A percentile compares a stretch with the other conserved stretches of the same genome.
phyloP scores from a whole-genome alignment of 345 rosid genomes.

The Erucastrum elatum region DNA sequence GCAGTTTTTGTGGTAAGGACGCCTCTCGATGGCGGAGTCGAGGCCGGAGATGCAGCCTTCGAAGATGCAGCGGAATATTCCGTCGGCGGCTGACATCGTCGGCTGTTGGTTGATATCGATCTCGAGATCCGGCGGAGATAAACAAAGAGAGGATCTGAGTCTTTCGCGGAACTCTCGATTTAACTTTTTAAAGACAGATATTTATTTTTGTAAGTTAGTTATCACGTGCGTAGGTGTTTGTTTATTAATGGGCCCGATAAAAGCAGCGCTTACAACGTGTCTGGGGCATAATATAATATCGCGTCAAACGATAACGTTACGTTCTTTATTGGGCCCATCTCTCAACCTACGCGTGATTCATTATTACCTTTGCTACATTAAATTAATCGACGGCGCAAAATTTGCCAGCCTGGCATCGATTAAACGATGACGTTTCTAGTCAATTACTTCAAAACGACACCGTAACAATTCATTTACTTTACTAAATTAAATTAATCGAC shows the following conservation, averaged over 20 bases:
- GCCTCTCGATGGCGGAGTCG: slow-evolving; percentile 54
- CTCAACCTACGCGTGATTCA: background rate
- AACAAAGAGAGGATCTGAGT: slow-evolving; percentile 11
- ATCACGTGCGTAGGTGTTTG: background rate
- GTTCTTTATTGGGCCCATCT: background rate
- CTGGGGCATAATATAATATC: background rate
- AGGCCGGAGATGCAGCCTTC: slow-evolving; percentile 62
- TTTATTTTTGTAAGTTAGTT: background rate
- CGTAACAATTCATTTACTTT: background rate
- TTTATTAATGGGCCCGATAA: background rate
- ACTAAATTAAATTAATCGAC: background rate
- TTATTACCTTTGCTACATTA: background rate
- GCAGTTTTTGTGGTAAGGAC: slow-evolving; percentile 78
- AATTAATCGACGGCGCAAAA: background rate
- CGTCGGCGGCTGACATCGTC: slow-evolving; percentile 66
- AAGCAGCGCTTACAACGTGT: background rate
- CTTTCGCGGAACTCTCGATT: background rate
- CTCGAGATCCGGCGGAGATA: slow-evolving; percentile 18
- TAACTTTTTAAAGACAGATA: background rate
- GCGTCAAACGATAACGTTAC: background rate
- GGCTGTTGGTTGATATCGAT: slow-evolving; percentile 18
- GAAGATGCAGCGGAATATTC: slow-evolving; percentile 53
- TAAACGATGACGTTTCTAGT: background rate
- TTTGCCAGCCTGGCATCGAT: background rate
- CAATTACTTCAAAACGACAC: background rate